Percentiles rank a stretch among this genome's conserved stretches.
Evolutionary conservation across 2,329 filamentous ascomycete species (phyloP).

Genomic region (Venturia aucupariae): DNA sequence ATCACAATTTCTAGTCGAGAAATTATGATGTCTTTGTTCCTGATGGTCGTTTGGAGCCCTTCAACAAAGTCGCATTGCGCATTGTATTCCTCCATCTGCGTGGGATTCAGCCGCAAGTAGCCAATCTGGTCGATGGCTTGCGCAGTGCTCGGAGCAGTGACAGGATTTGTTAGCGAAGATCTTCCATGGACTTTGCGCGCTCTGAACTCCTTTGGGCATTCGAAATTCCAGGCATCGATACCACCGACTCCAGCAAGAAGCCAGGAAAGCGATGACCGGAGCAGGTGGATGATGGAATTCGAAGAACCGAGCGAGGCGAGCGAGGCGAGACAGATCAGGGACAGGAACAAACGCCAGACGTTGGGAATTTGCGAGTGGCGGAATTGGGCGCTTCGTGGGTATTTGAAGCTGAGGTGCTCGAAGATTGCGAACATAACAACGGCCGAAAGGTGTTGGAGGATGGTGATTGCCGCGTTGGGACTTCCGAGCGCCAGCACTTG

Average conservation of each 20-base stretch:
- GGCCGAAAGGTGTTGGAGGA: neutral
- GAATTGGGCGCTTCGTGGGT: neutral
- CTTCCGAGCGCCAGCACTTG: neutral
- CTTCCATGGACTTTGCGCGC: neutral
- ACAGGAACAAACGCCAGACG: neutral
- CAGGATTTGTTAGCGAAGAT: neutral
- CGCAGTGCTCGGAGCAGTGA: too few species aligned
- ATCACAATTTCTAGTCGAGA: neutral
- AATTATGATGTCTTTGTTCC: neutral
- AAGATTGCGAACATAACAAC: neutral
- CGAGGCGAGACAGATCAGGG: neutral
- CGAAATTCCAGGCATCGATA: neutral
- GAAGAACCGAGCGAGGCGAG: neutral
- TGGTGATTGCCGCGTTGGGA: neutral
- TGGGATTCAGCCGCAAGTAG: neutral
- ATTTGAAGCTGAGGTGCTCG: neutral
- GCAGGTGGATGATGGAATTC: neutral
- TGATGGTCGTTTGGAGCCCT: too few species aligned
- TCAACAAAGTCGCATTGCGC: too few species aligned
- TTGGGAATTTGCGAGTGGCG: neutral
- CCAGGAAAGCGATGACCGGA: neutral
- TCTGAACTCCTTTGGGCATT: neutral
- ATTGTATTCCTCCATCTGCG: too few species aligned
- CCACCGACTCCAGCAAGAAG: neutral
- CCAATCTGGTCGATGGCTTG: neutral